Base-by-base conservation (phyloP, 371 early-diverging fungal genomes). In the Mucor saturninus region DNA sequence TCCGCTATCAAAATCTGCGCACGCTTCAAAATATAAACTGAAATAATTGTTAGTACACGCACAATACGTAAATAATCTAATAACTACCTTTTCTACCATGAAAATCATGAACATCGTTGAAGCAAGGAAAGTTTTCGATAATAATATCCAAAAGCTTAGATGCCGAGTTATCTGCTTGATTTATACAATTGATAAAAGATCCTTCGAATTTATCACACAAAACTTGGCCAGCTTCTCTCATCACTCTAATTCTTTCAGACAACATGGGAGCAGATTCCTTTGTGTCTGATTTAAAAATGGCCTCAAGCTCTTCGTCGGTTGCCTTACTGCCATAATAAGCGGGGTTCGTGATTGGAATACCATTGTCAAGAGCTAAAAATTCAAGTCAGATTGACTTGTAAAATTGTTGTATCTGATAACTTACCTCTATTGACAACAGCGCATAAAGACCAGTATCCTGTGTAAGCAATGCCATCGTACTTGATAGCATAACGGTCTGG, bases 1-100 rank as follows among this genome's bases (percentile, higher is more conserved):
- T 95, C 95, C 50, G 94, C 95, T n/a, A 92, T 87, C 45, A 95
- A 81, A 54, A 95, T 95, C 74, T 95, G 95, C 11, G 92, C 93
- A 38, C 95, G 77, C 76, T 95, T 95, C 64, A 89, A 87, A 50
- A 95, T 72, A 51, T 74, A 78, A 10, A 93, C 94, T 73, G 64
- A 4, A 43, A 29, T 48, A 43, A 26, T 50, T 30, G 15, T 30
- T 50, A 28, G 28, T 26, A 4, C n/a, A 15, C 31, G n/a, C 42
- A 54, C 32, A 14, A 46, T 5, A 15, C 38, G 2, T 21, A 21
- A 21, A 21, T 46, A 3, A 8, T 1, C 21, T 8, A 9, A 21
- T 5, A 28, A 21, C 32, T 64, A 88, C 89, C 87, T 83, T 79
- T 65, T 59, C 73, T 75, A 7, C 86, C 89, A 30, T 77, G 63